phyloP scores from a whole-genome alignment of 106 monocot species.

The Xerophyta viscosa region DNA sequence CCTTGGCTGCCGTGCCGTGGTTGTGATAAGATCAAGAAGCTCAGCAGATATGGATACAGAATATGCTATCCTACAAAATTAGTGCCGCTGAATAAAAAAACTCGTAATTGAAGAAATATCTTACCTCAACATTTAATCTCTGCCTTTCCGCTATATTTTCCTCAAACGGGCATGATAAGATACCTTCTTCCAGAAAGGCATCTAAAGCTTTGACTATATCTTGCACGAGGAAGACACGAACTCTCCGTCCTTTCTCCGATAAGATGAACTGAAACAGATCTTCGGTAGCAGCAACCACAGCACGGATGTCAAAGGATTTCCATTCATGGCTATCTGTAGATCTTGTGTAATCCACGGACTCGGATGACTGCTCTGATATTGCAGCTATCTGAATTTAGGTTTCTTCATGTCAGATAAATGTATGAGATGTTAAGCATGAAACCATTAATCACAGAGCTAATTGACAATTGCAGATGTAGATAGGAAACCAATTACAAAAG shows the following conservation, averaged over 20 bases:
- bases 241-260: conserved; percentile 75
- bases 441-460: too few relatives aligned
- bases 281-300: conserved; percentile 87
- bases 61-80: too few relatives aligned
- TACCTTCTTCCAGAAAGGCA: conserved; percentile 50
- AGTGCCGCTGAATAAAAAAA: too few relatives aligned
- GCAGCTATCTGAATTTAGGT: conserved; percentile 59
- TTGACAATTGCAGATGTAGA: too few relatives aligned
- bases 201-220: conserved; percentile 74
- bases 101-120: background rate
- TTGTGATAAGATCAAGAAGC: too few relatives aligned
- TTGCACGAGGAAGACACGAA: conserved; percentile 70
- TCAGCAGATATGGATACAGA: too few relatives aligned
- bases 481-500: too few relatives aligned
- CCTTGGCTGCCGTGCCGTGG: too few relatives aligned
- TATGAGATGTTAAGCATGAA: too few relatives aligned
- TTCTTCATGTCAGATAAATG: background rate
- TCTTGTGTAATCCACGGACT: conserved; percentile 14
- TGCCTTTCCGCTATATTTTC: conserved; percentile 3
- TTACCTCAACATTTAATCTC: conserved; percentile 26
- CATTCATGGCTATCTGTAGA: conserved; percentile 20
- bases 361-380: conserved; percentile 74
- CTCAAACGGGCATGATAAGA: conserved; percentile 35
- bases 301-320: conserved; percentile 88
- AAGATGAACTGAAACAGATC: conserved; percentile 79